Conservation (phyloP, 805 yeast genomes). For the Yamadazyma endophytica region DNA sequence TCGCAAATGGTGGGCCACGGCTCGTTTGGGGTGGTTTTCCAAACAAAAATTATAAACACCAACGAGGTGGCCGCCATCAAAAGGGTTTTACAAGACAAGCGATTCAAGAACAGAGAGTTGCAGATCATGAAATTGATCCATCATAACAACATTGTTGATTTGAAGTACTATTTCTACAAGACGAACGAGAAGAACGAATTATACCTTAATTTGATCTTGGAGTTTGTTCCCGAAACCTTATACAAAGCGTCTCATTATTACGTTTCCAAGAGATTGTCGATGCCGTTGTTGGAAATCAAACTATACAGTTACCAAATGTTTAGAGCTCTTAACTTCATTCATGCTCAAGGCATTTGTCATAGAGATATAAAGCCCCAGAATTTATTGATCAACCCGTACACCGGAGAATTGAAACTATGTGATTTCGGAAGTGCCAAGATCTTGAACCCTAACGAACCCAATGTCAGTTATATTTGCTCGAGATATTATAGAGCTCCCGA, state of each 20-base stretch:
- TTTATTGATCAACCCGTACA: slow-evolving; percentile 77
- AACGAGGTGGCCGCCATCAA: slow-evolving; percentile 87
- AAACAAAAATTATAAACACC: slow-evolving; percentile 70
- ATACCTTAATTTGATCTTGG: slow-evolving; percentile 84
- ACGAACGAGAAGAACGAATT: slow-evolving; percentile 70
- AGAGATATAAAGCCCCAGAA: slow-evolving; percentile 92
- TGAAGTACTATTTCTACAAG: slow-evolving; percentile 82
- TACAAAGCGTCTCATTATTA: slow-evolving; percentile 86
- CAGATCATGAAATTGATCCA: slow-evolving; percentile 90
- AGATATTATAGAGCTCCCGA: slow-evolving; percentile 98
- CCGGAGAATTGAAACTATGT: slow-evolving; percentile 84
- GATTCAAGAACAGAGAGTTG: slow-evolving; percentile 91
- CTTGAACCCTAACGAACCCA: slow-evolving; percentile 85
- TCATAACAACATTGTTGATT: slow-evolving; percentile 83
- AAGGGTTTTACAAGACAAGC: slow-evolving; percentile 90
- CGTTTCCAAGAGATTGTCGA: slow-evolving; percentile 63
- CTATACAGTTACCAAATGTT: slow-evolving; percentile 74
- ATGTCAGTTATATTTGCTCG: slow-evolving; percentile 94
- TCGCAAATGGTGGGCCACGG: slow-evolving; percentile 96
- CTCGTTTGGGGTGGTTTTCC: slow-evolving; percentile 98
- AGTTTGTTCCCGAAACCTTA: slow-evolving; percentile 92
- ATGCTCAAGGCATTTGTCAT: slow-evolving; percentile 79
- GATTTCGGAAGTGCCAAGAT: slow-evolving; percentile 96
- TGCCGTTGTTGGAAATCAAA: slow-evolving; percentile 90
- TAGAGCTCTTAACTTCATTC: slow-evolving; percentile 77